phyloP scores from a whole-genome alignment of 163 green algal genomes.

The Scenedesmus sp. region DNA sequence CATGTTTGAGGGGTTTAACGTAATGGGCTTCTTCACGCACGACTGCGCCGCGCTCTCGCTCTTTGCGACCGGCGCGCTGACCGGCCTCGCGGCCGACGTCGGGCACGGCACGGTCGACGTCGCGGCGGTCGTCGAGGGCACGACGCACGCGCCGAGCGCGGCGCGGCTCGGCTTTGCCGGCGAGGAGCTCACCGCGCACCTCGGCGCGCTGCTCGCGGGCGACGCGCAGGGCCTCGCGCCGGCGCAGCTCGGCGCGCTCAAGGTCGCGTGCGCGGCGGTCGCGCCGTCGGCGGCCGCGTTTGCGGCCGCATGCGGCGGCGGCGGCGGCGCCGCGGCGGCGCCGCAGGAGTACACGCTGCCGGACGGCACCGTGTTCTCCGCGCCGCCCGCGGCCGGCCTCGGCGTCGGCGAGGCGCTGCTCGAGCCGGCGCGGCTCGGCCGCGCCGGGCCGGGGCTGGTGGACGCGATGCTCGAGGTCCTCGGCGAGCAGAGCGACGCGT shows the following conservation, averaged over 20 bases:
- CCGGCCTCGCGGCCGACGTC: constrained; percentile 79
- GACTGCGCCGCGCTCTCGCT: constrained; percentile 72
- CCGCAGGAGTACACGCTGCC: constrained; percentile 69
- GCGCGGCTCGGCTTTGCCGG: constrained; percentile 64
- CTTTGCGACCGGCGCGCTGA: constrained; percentile 74
- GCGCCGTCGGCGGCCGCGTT: constrained; percentile 35
- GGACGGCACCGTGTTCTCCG: constrained; percentile 74
- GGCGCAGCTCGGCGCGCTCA: constrained; percentile 50
- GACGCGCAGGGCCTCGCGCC: not conserved
- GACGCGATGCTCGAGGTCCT: constrained; percentile 50
- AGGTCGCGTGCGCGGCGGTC: constrained; percentile 56
- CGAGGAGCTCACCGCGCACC: constrained; percentile 56
- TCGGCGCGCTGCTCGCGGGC: constrained; percentile 51
- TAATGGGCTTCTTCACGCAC: constrained; percentile 71
- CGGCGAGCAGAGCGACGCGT: constrained; percentile 41
- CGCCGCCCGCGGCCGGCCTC: constrained; percentile 52
- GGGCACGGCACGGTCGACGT: constrained; percentile 76
- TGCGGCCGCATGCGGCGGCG: constrained; percentile 3
- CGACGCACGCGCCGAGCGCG: constrained; percentile 48
- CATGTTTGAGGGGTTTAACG: constrained; percentile 86
- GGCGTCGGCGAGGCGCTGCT: constrained; percentile 74
- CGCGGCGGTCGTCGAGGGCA: constrained; percentile 51
- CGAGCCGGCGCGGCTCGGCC: constrained; percentile 51
- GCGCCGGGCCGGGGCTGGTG: constrained; percentile 27
- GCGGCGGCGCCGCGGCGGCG: not conserved